Base-by-base conservation (phyloP, 495 filamentous ascomycete genomes). In the Penicillium macrosclerotiorum region DNA sequence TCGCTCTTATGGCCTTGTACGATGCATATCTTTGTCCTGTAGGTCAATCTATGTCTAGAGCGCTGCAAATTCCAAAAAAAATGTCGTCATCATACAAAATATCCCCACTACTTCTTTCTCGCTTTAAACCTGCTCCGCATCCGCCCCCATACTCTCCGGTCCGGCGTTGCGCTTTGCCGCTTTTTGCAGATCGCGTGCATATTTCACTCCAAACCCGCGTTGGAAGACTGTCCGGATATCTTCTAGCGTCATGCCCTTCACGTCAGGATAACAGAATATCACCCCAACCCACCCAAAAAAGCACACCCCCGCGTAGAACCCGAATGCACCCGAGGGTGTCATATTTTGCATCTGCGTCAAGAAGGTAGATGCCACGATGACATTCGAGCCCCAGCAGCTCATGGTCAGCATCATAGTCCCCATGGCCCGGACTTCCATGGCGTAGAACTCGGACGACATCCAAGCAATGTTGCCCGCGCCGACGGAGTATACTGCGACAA, bases 361-460 rank as follows among this genome's bases (percentile, higher is more conserved):
- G 57, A 76, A 76, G 2, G 72, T 74, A 12, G 69, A 73, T 5
- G 71, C 54, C 36, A 76, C 60, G 52, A 76, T 73, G 44, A 76
- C 61, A 47, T 76, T 75, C 31, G 61, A 60, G 17, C 66, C 69
- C 72, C 70, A 76, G 62, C 62, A n/a, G n/a, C n/a, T 66, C 29
- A 61, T 62, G 6, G 69, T 71, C 12, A 71, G 37, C 49, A 72
- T 51, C 73, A 76, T 75, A 2, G 72, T 75, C 1, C 73, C 71
- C 25, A 69, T 54, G 5, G 73, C 69, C 16, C 73, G 66, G 7
- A 34, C 2, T 51, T 37, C 39, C 1, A 20, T 23, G 17, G 27
- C 68, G 41, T 68, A 71, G 42, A 76, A 68, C 29, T 77, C 73
- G 2, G 63, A 60, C n/a, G 53, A 52, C 27, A 75, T 51, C 73